A percentile compares a stretch with the other conserved stretches of the same genome.
Evolutionary conservation across 257 asterid genomes (phyloP).

Genomic region (Thymus mandschuricus): DNA sequence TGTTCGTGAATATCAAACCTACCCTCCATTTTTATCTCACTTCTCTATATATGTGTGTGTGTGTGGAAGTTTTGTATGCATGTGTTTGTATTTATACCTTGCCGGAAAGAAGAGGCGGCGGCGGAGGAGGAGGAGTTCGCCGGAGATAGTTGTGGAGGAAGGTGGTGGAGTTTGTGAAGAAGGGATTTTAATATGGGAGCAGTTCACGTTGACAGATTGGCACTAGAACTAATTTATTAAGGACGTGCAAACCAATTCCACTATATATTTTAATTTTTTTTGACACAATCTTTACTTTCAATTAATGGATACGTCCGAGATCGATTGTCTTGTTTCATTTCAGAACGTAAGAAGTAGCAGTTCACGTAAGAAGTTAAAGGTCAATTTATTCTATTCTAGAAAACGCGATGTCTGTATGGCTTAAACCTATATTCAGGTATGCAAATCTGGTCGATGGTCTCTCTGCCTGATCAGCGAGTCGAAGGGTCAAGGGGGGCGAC

Average conservation of each 20-base stretch:
- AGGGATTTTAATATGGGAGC: slow-evolving; percentile 42
- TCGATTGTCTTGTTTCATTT: too few relatives aligned
- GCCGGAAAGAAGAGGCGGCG: slow-evolving; percentile 27
- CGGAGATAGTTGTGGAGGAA: slow-evolving; percentile 45
- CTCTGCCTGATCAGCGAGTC: too few relatives aligned
- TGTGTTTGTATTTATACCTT: slow-evolving; percentile 15
- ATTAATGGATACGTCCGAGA: too few relatives aligned
- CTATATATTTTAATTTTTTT: slow-evolving; percentile 30
- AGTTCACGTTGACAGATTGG: slow-evolving; percentile 73
- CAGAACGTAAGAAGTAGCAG: too few relatives aligned
- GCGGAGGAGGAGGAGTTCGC: slow-evolving; percentile 31
- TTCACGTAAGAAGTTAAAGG: too few relatives aligned
- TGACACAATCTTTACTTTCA: slow-evolving; percentile 32
- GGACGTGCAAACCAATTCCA: slow-evolving; percentile 76
- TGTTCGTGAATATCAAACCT: slow-evolving; percentile 41
- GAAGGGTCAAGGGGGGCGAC: too few relatives aligned
- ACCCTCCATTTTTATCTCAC: slow-evolving; percentile 37
- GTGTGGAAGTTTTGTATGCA: slow-evolving; percentile 21
- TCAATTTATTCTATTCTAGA: too few relatives aligned
- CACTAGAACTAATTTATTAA: slow-evolving; percentile 50
- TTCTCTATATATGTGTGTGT: background rate
- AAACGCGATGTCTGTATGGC: too few relatives aligned
- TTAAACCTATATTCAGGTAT: too few relatives aligned
- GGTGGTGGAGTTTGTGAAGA: slow-evolving; percentile 48
- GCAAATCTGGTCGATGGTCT: too few relatives aligned